phyloP scores from a whole-genome alignment of 225 moss, liverwort and hornwort species.

The Bryum argenteum region DNA sequence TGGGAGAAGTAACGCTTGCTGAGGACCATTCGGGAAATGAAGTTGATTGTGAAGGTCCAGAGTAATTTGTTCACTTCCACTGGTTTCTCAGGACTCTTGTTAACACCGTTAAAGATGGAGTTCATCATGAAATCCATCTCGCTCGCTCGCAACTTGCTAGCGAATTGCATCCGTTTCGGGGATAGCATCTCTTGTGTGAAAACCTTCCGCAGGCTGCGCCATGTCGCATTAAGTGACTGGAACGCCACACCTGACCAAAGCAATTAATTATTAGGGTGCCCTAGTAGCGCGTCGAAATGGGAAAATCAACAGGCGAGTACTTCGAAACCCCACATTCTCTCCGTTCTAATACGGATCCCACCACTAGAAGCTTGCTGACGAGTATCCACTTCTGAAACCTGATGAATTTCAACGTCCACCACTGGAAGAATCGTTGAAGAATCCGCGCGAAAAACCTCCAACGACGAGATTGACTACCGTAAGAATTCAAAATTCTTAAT shows the following conservation, averaged over 20 bases:
- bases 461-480: neutral
- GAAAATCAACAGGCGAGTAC: neutral
- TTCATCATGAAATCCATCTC: conserved; percentile 43
- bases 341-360: neutral
- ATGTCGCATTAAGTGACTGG: conserved; percentile 30
- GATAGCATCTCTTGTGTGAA: conserved; percentile 45
- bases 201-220: conserved; percentile 51
- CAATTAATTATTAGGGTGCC: neutral
- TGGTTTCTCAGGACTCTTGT: conserved; percentile 22
- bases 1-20: conserved; percentile 51
- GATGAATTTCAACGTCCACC: neutral
- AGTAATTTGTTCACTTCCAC: conserved; percentile 36
- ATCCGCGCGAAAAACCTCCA: neutral
- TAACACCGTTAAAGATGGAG: conserved; percentile 28
- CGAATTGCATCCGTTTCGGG: conserved; percentile 38
- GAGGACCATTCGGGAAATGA: conserved; percentile 43
- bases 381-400: neutral
- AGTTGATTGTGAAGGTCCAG: conserved; percentile 44
- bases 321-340: neutral
- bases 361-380: neutral
- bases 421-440: neutral
- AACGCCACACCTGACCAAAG: conserved; percentile 46
- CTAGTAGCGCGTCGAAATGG: conserved; percentile 1
- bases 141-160: conserved; percentile 30
- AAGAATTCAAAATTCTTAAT: neutral